Evolutionary conservation across 2,329 filamentous ascomycete species (phyloP), one percentile per base, ranked within the genome.

Genomic region (Cladosporium oxysporum): DNA sequence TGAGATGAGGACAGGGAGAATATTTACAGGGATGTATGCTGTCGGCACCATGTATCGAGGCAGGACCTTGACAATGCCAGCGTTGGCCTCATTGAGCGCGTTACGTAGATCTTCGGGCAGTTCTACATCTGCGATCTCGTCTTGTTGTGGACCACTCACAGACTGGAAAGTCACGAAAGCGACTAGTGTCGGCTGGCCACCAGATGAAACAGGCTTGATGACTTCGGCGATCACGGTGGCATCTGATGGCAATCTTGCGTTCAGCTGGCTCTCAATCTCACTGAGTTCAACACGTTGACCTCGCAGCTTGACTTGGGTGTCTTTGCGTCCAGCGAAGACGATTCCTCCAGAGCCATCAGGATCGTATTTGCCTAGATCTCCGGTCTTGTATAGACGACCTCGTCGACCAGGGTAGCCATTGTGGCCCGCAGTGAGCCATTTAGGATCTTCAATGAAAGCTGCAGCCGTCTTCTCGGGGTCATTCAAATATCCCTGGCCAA

Each of bases 261-360:
- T 58, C 7, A 64, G 52, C 12, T 76, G 12, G 75, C 76, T 12
- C 72, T 80, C 84, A 62, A 83, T 83, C 72, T 82, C 83, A 12
- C 79, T 82, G 60, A 88, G 80, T 76, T 88, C 90, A 61, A 90
- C 84, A 64, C 88, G 80, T 69, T 86, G 88, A 29, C 90, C 91
- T 12, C 83, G 81, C 31, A 91, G 78, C 76, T 91, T 91, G 64
- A 90, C 84, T 74, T 89, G 88, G n/a, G 84, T 84, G 26, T 65
- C 64, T 26, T 71, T 67, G 58, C 89, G 82, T 18, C 88, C 87
- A 47, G 88, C 79, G 67, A 87, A 88, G 10, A 83, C 76, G 47
- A 89, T 82, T 7, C 61, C 61, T 49, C 61, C 61, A n/a, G 73
- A 73, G 1, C 83, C 83, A 59, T 88, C 83, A 11, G 77, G 74